A percentile compares a stretch with the other conserved stretches of the same genome.
These are phyloP conservation scores for Cyathus pygmaeus DNA, from an alignment of 1,284 basidiomycete species.

Conservation along the genomic window DNA sequence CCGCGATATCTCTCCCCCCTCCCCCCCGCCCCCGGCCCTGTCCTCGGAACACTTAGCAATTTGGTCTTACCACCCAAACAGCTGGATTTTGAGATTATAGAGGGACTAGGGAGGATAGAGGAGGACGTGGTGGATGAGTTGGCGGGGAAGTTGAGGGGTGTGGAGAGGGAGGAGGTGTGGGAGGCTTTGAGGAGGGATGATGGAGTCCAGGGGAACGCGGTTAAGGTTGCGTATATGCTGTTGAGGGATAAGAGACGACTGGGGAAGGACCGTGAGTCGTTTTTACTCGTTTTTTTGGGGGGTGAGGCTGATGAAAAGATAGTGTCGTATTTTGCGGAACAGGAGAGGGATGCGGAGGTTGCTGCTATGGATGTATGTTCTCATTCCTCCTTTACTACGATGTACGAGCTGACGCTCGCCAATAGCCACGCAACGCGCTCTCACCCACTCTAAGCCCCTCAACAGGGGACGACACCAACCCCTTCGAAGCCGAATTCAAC, in stretches of 20 bases:
- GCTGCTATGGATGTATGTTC: conserved; percentile 80
- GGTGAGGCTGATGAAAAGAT: conserved; percentile 21
- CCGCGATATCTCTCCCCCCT: conserved; percentile 88
- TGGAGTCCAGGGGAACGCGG: conserved; percentile 87
- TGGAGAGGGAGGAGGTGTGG: conserved; percentile 88
- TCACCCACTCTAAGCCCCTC: conserved; percentile 68
- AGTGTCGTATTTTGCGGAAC: conserved; percentile 82
- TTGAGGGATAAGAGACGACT: conserved; percentile 89
- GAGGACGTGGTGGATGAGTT: conserved; percentile 90
- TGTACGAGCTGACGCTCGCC: conserved; percentile 4
- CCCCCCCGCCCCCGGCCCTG: conserved; percentile 82
- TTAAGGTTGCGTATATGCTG: conserved; percentile 97
- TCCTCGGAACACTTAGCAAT: conserved; percentile 75
- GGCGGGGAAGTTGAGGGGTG: conserved; percentile 77
- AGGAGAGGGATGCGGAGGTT: conserved; percentile 82
- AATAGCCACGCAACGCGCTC: conserved; percentile 73
- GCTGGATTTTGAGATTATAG: conserved; percentile 81
- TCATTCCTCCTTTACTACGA: conserved; percentile 10
- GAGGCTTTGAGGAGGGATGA: conserved; percentile 85
- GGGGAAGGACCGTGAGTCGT: conserved; percentile 78
- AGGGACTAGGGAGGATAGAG: conserved; percentile 89
- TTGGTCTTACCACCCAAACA: conserved; percentile 72
- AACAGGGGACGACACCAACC: conserved; percentile 67
- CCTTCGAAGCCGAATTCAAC: conserved; percentile 80
- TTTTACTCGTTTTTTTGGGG: neutral